Conservation (phyloP, 352 stramenopile genomes). For the Globisporangium uncinulatum region DNA sequence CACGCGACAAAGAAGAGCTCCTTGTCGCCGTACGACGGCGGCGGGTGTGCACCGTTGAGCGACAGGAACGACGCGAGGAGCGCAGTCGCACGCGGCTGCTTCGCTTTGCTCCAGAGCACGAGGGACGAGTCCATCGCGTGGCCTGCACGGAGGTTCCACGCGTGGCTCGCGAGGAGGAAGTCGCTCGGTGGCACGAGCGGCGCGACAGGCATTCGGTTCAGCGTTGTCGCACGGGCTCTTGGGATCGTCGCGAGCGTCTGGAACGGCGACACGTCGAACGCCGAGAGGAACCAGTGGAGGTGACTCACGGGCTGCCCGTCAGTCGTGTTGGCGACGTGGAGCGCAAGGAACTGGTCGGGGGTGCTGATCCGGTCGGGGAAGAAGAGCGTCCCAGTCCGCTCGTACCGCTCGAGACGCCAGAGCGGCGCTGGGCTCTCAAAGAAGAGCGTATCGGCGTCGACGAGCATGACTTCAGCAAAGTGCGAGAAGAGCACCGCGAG, state of each 20-base stretch:
- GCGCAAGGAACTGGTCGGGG: slow-evolving; percentile 33
- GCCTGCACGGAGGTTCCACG: slow-evolving; percentile 57
- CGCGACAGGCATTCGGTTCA: slow-evolving; percentile 17
- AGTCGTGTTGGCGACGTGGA: slow-evolving; percentile 13
- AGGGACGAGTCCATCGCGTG: slow-evolving; percentile 75
- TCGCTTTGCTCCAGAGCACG: slow-evolving; percentile 67
- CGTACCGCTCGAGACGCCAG: slow-evolving; percentile 48
- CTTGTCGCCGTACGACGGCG: slow-evolving; percentile 66
- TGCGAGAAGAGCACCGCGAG: slow-evolving; percentile 52
- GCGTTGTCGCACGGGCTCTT: slow-evolving; percentile 7
- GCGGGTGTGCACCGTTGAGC: slow-evolving; percentile 25
- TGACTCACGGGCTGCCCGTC: slow-evolving; percentile 20
- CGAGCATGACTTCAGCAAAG: slow-evolving; percentile 68
- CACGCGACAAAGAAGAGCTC: slow-evolving; percentile 72
- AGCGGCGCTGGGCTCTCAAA: slow-evolving; percentile 50
- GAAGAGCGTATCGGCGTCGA: slow-evolving; percentile 69
- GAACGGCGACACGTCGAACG: slow-evolving; percentile 46
- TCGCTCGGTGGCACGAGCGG: slow-evolving; percentile 46
- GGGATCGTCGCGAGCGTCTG: slow-evolving; percentile 27
- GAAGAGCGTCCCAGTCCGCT: slow-evolving; percentile 48
- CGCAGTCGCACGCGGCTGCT: slow-evolving; percentile 57
- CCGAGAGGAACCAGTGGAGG: slow-evolving; percentile 47
- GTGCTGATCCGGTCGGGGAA: slow-evolving; percentile 48
- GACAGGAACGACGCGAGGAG: slow-evolving; percentile 56
- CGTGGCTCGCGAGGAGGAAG: slow-evolving; percentile 43